These are phyloP conservation scores for Calocybe cyanea DNA, from an alignment of 768 basidiomycete genomes.

Conservation along the genomic window DNA sequence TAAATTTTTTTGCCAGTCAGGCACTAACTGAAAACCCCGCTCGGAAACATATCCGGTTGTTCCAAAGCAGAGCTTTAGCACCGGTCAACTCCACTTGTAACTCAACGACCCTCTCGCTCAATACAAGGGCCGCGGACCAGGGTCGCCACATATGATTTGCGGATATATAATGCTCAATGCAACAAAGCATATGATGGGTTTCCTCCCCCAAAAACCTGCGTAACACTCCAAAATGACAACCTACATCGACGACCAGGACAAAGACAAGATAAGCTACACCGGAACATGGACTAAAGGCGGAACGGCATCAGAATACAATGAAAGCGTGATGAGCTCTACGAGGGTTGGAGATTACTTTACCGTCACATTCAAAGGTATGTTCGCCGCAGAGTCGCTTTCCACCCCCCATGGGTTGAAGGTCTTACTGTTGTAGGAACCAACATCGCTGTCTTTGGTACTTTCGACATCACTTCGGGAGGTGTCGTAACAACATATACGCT, in stretches of 20 bases:
- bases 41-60: no score
- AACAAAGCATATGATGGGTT: neutral
- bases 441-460: slow-evolving; percentile 31
- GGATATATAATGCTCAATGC: slow-evolving; percentile 4
- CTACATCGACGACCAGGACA: slow-evolving; percentile 33
- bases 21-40: no score
- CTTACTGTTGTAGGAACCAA: slow-evolving; percentile 22
- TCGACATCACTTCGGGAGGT: slow-evolving; percentile 31
- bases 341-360: slow-evolving; percentile 29
- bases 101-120: no score
- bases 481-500: slow-evolving; percentile 32
- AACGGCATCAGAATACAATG: slow-evolving; percentile 19
- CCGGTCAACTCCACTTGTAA: no score
- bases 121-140: slow-evolving; percentile 2
- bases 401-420: neutral
- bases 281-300: slow-evolving; percentile 33
- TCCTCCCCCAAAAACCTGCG: neutral
- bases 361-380: slow-evolving; percentile 31
- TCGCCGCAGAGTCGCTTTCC: neutral
- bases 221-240: slow-evolving; percentile 6
- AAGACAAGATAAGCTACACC: slow-evolving; percentile 24
- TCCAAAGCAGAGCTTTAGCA: no score
- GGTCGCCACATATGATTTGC: neutral
- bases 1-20: no score
- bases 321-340: slow-evolving; percentile 31